Evolutionary conservation across 257 asterid genomes (phyloP), one percentile per base, ranked within the genome.

Genomic region (Penstemon eatonii): DNA sequence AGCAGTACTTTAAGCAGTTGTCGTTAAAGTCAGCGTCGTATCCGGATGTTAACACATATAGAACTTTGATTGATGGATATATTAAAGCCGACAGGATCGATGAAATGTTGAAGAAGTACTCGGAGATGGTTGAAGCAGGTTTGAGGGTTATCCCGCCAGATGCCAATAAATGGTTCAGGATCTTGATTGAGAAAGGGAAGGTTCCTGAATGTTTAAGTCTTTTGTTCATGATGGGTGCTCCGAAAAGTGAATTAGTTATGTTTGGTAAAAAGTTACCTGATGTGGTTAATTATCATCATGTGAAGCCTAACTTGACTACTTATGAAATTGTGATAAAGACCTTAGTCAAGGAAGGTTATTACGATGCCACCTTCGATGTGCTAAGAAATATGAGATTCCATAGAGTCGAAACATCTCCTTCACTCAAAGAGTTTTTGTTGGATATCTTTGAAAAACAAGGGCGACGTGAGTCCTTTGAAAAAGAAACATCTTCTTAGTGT

Each of bases 121-220:
- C 75, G 4, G 80, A 81, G 77, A 83, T 92, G 97, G 97, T 80
- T 50, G 97, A 82, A 66, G 76, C 81, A 10, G 95, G 95, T 5
- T 71, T 89, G 73, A 82, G 96, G 81, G 93, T 89, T 66, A 92
- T 92, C 46, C 96, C 91, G 45, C 72, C 80, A 51, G 80, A 86
- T 12, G 96, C 96, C 3, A 84, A 90, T 67, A 82, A 81, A 81
- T 92, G 96, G 97, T 92, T 92, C 54, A 60, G 63, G 18, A 88
- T 74, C 82, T 69, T 92, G 78, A 76, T 92, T 68, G 89, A 81
- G 78, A 89, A 87, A 69, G 91, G 88, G 41, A 85, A 62, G 79
- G 81, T 80, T 56, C 59, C 57, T 8, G 91, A 88, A 63, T 92
- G 95, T 66, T 76, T 85, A 10, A 82, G 90, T 6, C 83, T 92